Evolutionary conservation across 2,329 filamentous ascomycete genomes (phyloP), one percentile per base, ranked within the genome.

Genomic region (Cyanodermella asteris): DNA sequence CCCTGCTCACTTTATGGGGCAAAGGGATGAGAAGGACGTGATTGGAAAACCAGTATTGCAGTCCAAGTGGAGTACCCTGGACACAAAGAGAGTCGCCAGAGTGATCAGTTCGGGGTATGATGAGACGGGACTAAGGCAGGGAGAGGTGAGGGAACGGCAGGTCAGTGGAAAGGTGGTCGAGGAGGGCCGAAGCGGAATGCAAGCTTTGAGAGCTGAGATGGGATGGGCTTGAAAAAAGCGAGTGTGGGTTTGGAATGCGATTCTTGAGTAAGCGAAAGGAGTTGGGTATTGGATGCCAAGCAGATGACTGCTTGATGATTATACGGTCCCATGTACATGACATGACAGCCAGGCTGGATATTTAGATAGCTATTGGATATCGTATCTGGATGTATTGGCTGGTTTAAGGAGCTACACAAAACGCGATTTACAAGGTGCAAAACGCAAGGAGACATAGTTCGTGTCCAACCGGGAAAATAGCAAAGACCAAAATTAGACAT

Each of bases 111-210:
- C 28, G 15, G 26, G 23, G 18, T 18, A 24, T 4, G 24, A 26
- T n/a, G 30, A 24, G 5, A 29, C 28, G 7, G 20, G 25, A 6
- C 27, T 24, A 9, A 29, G 19, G 30, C 28, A 32, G 21, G 22
- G 17, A 12, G 34, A 28, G 8, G 27, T 36, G 14, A 29, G 34
- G 24, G 32, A 27, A 10, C 25, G 34, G 20, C 31, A 34, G 21
- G 34, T 36, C 6, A 36, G 34, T 20, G 34, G 34, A 13, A 36
- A 36, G 15, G 26, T 31, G 20, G 34, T 31, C 26, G 34, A 36
- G 20, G 34, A 36, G 18, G 34, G 34, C n/a, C 27, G 34, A 23
- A 29, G 26, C 11, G 27, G 17, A n/a, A 13, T 6, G 9, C 12
- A 24, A 16, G 22, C 16, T 6, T 8, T 10, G 10, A 8, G 10